Evolutionary conservation across 2,329 filamentous ascomycete species (phyloP).

Genomic region (Neophaeococcomyces aloes): DNA sequence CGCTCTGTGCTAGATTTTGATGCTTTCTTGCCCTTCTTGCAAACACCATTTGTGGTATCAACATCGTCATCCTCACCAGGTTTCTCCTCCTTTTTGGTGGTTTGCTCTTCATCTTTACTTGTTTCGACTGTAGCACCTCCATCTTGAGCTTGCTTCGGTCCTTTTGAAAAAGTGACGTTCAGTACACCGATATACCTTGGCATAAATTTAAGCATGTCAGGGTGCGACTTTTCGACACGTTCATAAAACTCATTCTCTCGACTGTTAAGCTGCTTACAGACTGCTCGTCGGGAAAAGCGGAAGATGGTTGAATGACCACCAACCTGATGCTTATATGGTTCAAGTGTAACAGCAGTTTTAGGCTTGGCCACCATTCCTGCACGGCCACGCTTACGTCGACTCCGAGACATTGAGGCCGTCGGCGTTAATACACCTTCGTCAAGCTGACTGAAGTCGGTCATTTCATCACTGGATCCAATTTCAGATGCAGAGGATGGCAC

Average conservation of each 20-base stretch:
- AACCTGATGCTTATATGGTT: constrained; percentile 94
- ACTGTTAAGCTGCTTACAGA: constrained; percentile 97
- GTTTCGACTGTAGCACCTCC: constrained; percentile 27
- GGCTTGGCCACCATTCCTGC: constrained; percentile 35
- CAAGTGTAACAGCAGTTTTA: constrained; percentile 84
- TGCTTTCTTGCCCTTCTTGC: neutral
- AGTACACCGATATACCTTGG: constrained; percentile 85
- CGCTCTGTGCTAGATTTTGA: constrained; percentile 23
- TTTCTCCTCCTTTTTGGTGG: constrained; percentile 14
- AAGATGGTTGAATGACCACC: constrained; percentile 94
- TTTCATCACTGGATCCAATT: constrained; percentile 33
- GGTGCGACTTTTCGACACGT: constrained; percentile 81
- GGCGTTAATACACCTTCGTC: constrained; percentile 44
- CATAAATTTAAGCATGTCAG: constrained; percentile 78
- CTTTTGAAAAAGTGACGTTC: constrained; percentile 89
- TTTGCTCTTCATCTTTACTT: constrained; percentile 24
- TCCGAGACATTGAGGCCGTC: constrained; percentile 32
- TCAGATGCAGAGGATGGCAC: constrained; percentile 37
- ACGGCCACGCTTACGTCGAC: constrained; percentile 21
- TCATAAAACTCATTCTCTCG: constrained; percentile 98
- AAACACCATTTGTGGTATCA: neutral
- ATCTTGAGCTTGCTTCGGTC: constrained; percentile 46
- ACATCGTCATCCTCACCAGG: constrained; percentile 17
- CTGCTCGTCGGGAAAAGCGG: constrained; percentile 85
- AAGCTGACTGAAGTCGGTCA: constrained; percentile 40